Conservation (phyloP, 2,329 filamentous ascomycete species). For the Calcarisporium arbuscula region DNA sequence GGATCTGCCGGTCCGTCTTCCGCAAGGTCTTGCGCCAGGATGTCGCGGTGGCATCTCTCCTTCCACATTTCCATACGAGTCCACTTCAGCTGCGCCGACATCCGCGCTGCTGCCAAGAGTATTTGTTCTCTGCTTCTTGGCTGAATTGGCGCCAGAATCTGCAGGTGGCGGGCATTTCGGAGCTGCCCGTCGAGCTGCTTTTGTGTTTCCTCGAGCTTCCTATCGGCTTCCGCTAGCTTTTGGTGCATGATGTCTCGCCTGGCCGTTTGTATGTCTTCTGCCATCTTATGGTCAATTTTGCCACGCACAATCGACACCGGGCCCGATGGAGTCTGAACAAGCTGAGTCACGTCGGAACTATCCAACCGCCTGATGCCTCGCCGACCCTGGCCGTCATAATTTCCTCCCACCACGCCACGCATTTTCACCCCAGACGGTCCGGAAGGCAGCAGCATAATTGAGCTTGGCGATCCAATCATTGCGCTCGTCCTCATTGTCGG, state of each 20-base stretch:
- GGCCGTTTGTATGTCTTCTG: conserved; percentile 77
- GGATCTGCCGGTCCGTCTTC: conserved; percentile 62
- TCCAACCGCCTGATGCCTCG: conserved; percentile 68
- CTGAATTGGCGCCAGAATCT: conserved; percentile 83
- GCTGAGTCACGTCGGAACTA: conserved; percentile 50
- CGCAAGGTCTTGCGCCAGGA: conserved; percentile 76
- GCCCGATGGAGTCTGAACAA: conserved; percentile 64
- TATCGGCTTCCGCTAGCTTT: conserved; percentile 77
- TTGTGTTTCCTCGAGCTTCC: conserved; percentile 65
- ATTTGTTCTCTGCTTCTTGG: conserved; percentile 83
- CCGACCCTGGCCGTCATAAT: conserved; percentile 75
- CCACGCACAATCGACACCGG: conserved; percentile 68
- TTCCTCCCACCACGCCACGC: conserved; percentile 76
- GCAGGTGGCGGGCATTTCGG: conserved; percentile 82
- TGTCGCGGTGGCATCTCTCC: conserved; percentile 83
- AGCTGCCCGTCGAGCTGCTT: conserved; percentile 77
- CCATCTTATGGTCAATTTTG: conserved; percentile 73
- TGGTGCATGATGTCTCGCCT: conserved; percentile 75
- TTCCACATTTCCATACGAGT: conserved; percentile 91
- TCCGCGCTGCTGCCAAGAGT: conserved; percentile 73
- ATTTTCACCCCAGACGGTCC: conserved; percentile 87
- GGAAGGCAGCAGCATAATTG: conserved; percentile 93
- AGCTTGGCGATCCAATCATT: conserved; percentile 96
- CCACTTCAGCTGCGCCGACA: conserved; percentile 89
- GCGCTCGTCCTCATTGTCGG: conserved; percentile 84